Evolutionary conservation across 306 rosid genomes (phyloP), one percentile per base, ranked within the genome.

Genomic region (Acmispon strigosus): DNA sequence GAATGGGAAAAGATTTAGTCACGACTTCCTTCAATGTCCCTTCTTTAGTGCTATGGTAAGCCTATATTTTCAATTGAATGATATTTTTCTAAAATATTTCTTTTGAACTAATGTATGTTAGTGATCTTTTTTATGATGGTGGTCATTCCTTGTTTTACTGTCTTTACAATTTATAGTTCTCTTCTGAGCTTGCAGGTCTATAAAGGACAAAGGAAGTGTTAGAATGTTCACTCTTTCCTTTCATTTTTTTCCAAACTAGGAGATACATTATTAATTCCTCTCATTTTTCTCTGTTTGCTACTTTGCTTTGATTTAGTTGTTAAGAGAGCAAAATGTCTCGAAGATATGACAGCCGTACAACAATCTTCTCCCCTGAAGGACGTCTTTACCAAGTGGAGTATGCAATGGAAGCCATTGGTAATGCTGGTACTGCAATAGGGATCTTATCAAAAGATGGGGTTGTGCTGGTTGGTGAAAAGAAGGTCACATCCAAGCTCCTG

Each of bases 361-460:
- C 86, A 75, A 83, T 83, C 18, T 83, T 83, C 74, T 83, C 86
- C 51, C 86, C 86, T 0, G 86, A 83, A 55, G 86, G 86, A 5
- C 84, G 84, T 61, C 86, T 83, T 60, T 83, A 83, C 79, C 86
- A 83, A 71, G 86, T 83, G 41, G 86, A 83, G 67, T 83, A 83
- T 55, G 86, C 86, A 39, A 83, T 83, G 84, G 86, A 83, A 60
- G 86, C 86, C 15, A 83, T 83, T 10, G 86, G 86, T 10, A 83
- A 83, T 48, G 84, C 86, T 48, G 86, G 86, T 61, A 66, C 86
- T 58, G 86, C 86, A 34, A 83, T 83, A 29, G 86, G 86, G 53
- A 83, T 83, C 79, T 75, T 83, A 55, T 79, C 86, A 4, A 83
- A 79, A 79, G 84, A 75, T 16, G 86, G 86, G 20, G 81, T 83